Evolutionary conservation across 371 early-diverging fungal genomes (phyloP), one percentile per base, ranked within the genome.

Genomic region (Haplosporangium sp.): DNA sequence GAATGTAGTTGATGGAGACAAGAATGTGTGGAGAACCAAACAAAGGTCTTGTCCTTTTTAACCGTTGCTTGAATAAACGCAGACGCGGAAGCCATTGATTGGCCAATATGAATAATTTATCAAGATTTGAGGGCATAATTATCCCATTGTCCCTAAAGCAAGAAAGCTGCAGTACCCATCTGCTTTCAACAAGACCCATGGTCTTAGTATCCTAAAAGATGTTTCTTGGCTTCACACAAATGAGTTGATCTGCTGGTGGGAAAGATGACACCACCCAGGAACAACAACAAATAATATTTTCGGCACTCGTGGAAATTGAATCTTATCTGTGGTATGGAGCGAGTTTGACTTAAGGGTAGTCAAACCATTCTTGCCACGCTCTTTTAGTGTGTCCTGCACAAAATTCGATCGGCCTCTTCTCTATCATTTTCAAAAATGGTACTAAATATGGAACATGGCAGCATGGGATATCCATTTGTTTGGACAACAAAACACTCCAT

Each of bases 1-100:
- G 61, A 69, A 40, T 15, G 13, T 55, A 19, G 44, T 61, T n/a
- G n/a, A 58, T 59, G 27, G 56, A 42, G 38, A 42, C 52, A 42
- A 48, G 61, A 56, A 60, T n/a, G 56, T 39, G 37, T 10, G 20
- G 34, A 48, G 52, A 38, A 39, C 19, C 39, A 56, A 58, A 37
- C 35, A 8, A 58, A 27, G 27, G 56, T 9, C 45, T 42, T 38
- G 42, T 40, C 34, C 19, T 27, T 59, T 64, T 10, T 38, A 45
- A 27, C 34, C 63, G 37, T 60, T 56, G 57, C 27, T 27, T 27
- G 27, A 27, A 27, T 27, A 27, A 27, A 27, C 13, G 10, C 47
- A 47, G 73, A 73, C 73, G 73, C 67, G 67, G 67, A 67, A 73
- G 58, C 15, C 67, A 59, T 17, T 73, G 73, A 73, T 73, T 73